Conservation (phyloP, 352 stramenopile genomes). For the Pythium guiyangense region DNA sequence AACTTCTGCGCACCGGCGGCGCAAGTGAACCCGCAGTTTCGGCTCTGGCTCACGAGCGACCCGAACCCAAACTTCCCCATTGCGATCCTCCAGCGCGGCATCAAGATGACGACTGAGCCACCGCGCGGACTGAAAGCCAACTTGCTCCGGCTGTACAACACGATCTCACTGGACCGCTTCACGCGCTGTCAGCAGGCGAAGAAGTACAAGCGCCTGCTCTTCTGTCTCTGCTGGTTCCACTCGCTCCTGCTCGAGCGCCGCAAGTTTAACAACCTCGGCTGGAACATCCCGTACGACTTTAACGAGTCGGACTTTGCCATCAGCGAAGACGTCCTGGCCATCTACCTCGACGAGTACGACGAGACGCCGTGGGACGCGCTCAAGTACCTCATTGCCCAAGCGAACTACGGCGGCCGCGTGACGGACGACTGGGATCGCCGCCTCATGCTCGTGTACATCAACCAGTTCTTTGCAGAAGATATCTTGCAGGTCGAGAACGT, state of each 20-base stretch:
- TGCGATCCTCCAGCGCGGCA: conserved; percentile 90
- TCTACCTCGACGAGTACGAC: conserved; percentile 93
- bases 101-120: conserved; percentile 97
- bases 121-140: conserved; percentile 92
- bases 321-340: conserved; percentile 93
- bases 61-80: conserved; percentile 95
- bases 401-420: conserved; percentile 95
- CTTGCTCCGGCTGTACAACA: conserved; percentile 93
- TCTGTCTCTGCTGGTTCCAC: conserved; percentile 96
- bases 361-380: conserved; percentile 92
- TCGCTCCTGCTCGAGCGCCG: conserved; percentile 92
- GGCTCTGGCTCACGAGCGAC: conserved; percentile 92
- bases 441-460: conserved; percentile 95
- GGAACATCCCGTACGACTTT: conserved; percentile 98
- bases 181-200: conserved; percentile 69
- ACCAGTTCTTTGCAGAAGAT: conserved; percentile 93
- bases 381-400: conserved; percentile 95
- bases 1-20: conserved; percentile 63
- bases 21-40: conserved; percentile 85
- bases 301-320: conserved; percentile 97
- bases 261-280: conserved; percentile 96
- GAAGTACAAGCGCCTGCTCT: conserved; percentile 93
- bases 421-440: conserved; percentile 96
- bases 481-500: conserved; percentile 84
- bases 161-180: conserved; percentile 87